phyloP scores from a whole-genome alignment of 768 basidiomycete species.

The Austroboletus eburneus region DNA sequence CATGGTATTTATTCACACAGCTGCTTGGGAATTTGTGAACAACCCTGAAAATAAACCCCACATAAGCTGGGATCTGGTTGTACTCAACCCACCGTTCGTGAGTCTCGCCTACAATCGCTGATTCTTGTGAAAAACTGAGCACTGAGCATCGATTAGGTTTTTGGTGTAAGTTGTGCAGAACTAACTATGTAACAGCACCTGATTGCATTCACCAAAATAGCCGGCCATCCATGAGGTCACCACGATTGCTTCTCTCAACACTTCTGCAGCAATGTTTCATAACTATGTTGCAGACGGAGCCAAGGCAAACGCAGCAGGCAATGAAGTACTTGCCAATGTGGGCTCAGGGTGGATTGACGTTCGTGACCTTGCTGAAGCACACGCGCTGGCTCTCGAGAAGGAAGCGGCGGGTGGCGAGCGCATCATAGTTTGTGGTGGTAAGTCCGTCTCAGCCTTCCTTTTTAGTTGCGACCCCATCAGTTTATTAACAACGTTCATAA shows the following conservation, averaged over 20 bases:
- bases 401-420: constrained; percentile 53
- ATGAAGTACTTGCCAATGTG: constrained; percentile 21
- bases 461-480: too few relatives aligned
- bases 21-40: constrained; percentile 47
- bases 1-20: constrained; percentile 18
- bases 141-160: too few relatives aligned
- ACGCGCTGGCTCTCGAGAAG: constrained; percentile 48
- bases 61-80: constrained; percentile 37
- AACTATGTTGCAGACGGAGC: constrained; percentile 26
- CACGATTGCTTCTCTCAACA: constrained; percentile 34
- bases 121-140: too few relatives aligned
- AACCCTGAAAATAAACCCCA: constrained; percentile 25
- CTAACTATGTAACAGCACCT: background rate
- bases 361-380: constrained; percentile 52
- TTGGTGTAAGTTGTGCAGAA: constrained; percentile 18
- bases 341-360: constrained; percentile 45
- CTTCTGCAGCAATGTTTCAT: constrained; percentile 34
- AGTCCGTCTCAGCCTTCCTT: background rate
- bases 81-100: constrained; percentile 38
- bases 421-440: constrained; percentile 45
- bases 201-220: constrained; percentile 13
- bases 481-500: too few relatives aligned
- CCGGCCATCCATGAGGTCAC: constrained; percentile 42
- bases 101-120: too few relatives aligned
- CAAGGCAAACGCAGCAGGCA: constrained; percentile 19